These are phyloP conservation scores for Sarocladium strictum DNA, from an alignment of 2,329 filamentous ascomycete genomes.

Conservation along the genomic window DNA sequence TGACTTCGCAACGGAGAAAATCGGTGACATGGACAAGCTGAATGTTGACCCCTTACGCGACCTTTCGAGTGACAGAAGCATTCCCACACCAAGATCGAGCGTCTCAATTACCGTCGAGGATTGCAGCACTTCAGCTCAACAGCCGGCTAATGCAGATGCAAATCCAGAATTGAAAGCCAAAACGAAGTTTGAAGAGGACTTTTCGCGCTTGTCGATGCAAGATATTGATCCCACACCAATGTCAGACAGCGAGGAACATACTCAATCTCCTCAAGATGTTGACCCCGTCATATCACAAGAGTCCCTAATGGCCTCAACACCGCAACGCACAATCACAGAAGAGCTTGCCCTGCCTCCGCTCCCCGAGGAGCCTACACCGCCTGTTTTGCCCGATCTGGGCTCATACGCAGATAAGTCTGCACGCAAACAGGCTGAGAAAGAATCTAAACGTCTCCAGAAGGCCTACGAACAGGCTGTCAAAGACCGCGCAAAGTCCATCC, in stretches of 20 bases:
- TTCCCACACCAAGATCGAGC: not conserved
- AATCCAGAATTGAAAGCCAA: too few species aligned
- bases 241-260: conserved; percentile 17
- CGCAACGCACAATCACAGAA: not conserved
- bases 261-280: not conserved
- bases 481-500: conserved; percentile 57
- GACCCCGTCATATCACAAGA: not conserved
- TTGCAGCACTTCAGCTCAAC: not conserved
- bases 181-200: not conserved
- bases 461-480: conserved; percentile 62
- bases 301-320: not conserved
- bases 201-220: conserved; percentile 23
- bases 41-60: not conserved
- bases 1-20: not conserved
- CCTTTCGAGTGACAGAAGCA: not conserved
- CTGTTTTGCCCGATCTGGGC: conserved; percentile 44
- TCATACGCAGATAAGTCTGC: conserved; percentile 57
- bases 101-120: not conserved
- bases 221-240: conserved; percentile 35
- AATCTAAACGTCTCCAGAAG: conserved; percentile 56
- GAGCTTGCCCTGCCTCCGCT: conserved; percentile 32
- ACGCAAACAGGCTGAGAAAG: conserved; percentile 63
- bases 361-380: conserved; percentile 43
- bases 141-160: not conserved
- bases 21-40: conserved; percentile 17